Percentiles rank a stretch among this genome's conserved stretches.
These are phyloP conservation scores for Aspergillus awamori DNA, from an alignment of 2,329 filamentous ascomycete species.

Conservation along the genomic window DNA sequence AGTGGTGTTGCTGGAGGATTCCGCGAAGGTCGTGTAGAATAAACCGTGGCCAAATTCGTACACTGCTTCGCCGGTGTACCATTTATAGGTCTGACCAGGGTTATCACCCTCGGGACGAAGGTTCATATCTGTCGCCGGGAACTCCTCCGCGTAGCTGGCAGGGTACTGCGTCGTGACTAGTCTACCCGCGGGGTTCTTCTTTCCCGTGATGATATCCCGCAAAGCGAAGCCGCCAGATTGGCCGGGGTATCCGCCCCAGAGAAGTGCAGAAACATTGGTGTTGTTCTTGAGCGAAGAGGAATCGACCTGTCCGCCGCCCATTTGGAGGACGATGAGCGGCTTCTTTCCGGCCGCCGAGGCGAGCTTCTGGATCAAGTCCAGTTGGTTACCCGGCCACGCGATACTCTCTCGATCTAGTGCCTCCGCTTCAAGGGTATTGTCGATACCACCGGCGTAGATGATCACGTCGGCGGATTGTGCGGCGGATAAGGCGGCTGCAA, in stretches of 20 bases:
- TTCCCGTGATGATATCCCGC: constrained; percentile 47
- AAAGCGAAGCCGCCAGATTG: constrained; percentile 48
- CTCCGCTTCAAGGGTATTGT: constrained; percentile 48
- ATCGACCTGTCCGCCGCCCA: constrained; percentile 51
- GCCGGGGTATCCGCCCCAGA: constrained; percentile 51
- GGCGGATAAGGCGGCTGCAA: constrained; percentile 37
- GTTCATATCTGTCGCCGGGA: constrained; percentile 47
- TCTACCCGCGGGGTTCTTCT: constrained; percentile 46
- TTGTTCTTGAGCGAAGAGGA: constrained; percentile 43
- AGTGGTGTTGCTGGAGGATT: not conserved
- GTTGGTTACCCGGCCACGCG: constrained; percentile 47
- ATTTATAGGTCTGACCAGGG: constrained; percentile 50
- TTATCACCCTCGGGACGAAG: constrained; percentile 42
- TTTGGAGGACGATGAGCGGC: constrained; percentile 46
- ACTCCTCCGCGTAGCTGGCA: constrained; percentile 45
- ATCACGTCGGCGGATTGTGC: constrained; percentile 42
- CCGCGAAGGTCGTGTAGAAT: constrained; percentile 48
- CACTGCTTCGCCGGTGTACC: constrained; percentile 46
- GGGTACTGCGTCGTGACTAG: constrained; percentile 45
- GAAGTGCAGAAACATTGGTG: constrained; percentile 43
- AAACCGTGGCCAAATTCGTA: constrained; percentile 49
- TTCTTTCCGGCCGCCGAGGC: constrained; percentile 30
- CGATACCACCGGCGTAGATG: constrained; percentile 47
- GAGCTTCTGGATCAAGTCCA: constrained; percentile 45
- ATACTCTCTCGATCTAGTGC: constrained; percentile 45